Conservation (phyloP, 2,329 filamentous ascomycete genomes). For the Exophiala bonariae region DNA sequence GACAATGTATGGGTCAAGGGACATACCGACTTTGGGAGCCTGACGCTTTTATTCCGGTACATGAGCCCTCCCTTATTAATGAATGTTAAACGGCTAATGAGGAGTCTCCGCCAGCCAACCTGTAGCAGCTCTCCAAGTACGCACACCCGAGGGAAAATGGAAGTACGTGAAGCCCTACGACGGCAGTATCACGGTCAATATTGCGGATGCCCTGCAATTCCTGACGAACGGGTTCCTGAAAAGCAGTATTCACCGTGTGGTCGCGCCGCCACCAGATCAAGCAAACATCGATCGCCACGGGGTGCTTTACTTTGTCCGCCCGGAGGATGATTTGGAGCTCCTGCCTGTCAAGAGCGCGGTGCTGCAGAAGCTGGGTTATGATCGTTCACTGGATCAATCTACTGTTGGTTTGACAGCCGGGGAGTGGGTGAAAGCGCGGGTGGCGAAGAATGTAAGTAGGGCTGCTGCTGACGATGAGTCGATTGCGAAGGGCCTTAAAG, state of each 20-base stretch:
- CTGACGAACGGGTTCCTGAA: slow-evolving; percentile 53
- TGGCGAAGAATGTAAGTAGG: slow-evolving; percentile 26
- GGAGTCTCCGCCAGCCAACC: slow-evolving; percentile 48
- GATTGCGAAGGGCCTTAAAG: slow-evolving; percentile 24
- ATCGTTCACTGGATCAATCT: slow-evolving; percentile 21
- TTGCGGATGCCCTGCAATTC: slow-evolving; percentile 50
- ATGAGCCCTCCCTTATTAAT: slow-evolving; percentile 4
- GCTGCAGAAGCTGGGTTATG: slow-evolving; percentile 34
- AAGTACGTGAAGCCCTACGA: slow-evolving; percentile 49
- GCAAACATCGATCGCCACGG: slow-evolving; percentile 45
- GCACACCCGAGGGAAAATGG: slow-evolving; percentile 45
- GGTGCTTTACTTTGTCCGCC: slow-evolving; percentile 49
- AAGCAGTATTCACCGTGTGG: slow-evolving; percentile 52
- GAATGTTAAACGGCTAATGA: too few relatives aligned
- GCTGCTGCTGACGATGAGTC: slow-evolving; percentile 17
- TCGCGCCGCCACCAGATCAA: slow-evolving; percentile 50
- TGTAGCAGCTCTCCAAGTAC: slow-evolving; percentile 57
- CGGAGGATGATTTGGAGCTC: slow-evolving; percentile 32
- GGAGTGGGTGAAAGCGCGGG: slow-evolving; percentile 36
- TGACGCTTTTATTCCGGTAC: slow-evolving; percentile 53
- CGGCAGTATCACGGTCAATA: slow-evolving; percentile 52
- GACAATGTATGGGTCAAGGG: slow-evolving; percentile 48
- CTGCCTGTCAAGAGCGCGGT: slow-evolving; percentile 32
- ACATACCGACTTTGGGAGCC: slow-evolving; percentile 58
- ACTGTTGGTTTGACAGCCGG: slow-evolving; percentile 31